These are phyloP conservation scores for Trametes meyenii DNA, from an alignment of 768 basidiomycete genomes.

Conservation along the genomic window DNA sequence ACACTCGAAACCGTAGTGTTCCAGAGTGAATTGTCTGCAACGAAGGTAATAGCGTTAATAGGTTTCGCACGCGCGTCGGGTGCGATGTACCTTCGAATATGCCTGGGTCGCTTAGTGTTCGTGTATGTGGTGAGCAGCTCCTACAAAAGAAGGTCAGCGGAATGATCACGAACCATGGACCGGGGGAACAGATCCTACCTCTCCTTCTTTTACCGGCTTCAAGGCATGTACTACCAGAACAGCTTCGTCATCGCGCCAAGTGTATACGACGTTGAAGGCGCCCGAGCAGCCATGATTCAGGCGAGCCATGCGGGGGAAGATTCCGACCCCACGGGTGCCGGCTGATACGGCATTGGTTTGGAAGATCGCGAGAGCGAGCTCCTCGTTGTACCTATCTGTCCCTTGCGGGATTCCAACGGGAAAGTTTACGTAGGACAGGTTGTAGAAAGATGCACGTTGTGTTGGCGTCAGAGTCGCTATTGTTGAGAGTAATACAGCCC, in stretches of 20 bases:
- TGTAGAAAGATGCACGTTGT: slow-evolving; percentile 48
- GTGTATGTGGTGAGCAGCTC: slow-evolving; percentile 67
- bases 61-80: neutral
- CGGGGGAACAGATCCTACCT: slow-evolving; percentile 37
- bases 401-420: slow-evolving; percentile 43
- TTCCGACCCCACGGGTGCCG: slow-evolving; percentile 48
- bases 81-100: slow-evolving; percentile 49
- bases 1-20: slow-evolving; percentile 62
- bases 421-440: slow-evolving; percentile 60
- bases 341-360: slow-evolving; percentile 67
- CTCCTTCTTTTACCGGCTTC: slow-evolving; percentile 52
- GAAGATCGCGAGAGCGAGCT: slow-evolving; percentile 65
- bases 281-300: slow-evolving; percentile 70
- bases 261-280: slow-evolving; percentile 69
- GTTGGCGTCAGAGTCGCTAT: slow-evolving; percentile 38
- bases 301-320: slow-evolving; percentile 71
- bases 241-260: slow-evolving; percentile 54
- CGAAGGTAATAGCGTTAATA: neutral
- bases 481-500: slow-evolving; percentile 42
- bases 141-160: slow-evolving; percentile 33
- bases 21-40: slow-evolving; percentile 48
- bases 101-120: slow-evolving; percentile 55
- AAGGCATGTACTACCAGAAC: slow-evolving; percentile 60
- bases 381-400: slow-evolving; percentile 36
- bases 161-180: neutral